Percentiles rank a stretch among this genome's conserved stretches.
phyloP scores from a whole-genome alignment of 2,329 filamentous ascomycete genomes.

The Capronia americana region DNA sequence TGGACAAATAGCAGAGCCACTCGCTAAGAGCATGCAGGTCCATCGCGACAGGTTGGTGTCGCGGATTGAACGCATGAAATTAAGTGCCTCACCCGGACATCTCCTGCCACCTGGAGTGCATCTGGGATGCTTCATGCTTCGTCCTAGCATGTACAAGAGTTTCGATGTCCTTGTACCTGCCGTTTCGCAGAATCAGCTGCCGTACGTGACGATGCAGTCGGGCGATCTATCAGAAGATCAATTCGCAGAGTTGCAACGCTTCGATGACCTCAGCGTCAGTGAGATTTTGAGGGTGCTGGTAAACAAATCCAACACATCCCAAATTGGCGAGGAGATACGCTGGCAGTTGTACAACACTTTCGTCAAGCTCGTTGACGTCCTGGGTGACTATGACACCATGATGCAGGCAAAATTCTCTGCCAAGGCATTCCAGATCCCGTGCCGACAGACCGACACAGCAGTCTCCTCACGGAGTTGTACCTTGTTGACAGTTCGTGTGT shows the following conservation, averaged over 20 bases:
- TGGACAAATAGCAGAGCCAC: constrained; percentile 70
- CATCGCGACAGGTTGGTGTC: constrained; percentile 65
- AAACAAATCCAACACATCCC: constrained; percentile 27
- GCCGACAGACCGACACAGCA: constrained; percentile 38
- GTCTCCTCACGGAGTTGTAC: constrained; percentile 52
- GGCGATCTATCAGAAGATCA: constrained; percentile 63
- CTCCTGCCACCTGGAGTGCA: constrained; percentile 48
- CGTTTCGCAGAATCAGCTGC: constrained; percentile 64
- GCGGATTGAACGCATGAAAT: constrained; percentile 69
- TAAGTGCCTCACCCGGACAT: constrained; percentile 50
- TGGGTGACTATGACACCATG: constrained; percentile 54
- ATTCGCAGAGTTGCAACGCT: constrained; percentile 55
- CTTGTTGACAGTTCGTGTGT: constrained; percentile 62
- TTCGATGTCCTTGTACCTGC: constrained; percentile 70
- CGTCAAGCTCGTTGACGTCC: constrained; percentile 45
- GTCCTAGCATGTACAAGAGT: constrained; percentile 59
- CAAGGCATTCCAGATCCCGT: constrained; percentile 47
- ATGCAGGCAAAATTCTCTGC: constrained; percentile 48
- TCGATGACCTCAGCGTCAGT: constrained; percentile 50
- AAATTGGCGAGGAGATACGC: constrained; percentile 49
- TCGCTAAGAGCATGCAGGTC: constrained; percentile 78
- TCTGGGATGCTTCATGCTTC: constrained; percentile 52
- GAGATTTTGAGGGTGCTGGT: constrained; percentile 47
- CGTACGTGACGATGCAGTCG: constrained; percentile 62
- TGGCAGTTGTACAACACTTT: constrained; percentile 54